Evolutionary conservation across 768 basidiomycete genomes (phyloP).

Genomic region (Cystobasidium ongulense): DNA sequence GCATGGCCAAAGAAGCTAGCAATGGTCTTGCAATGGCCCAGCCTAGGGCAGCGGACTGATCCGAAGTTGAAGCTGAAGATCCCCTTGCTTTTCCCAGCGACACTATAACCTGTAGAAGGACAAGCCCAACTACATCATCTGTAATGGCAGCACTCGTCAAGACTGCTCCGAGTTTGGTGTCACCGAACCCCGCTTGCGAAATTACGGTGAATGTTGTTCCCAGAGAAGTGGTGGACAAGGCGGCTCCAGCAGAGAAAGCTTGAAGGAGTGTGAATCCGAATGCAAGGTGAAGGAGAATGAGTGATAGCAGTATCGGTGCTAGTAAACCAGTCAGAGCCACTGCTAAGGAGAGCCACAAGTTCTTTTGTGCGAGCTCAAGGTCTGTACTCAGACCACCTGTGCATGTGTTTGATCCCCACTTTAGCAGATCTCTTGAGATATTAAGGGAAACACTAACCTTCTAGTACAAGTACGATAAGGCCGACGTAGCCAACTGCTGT

Average conservation of each 20-base stretch:
- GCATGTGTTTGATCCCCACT: not conserved
- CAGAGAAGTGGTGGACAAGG: constrained; percentile 58
- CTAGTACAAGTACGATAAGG: constrained; percentile 54
- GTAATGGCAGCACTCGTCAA: constrained; percentile 58
- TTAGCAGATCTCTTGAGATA: not conserved
- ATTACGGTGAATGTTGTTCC: constrained; percentile 62
- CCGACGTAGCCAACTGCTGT: constrained; percentile 50
- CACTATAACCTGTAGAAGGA: constrained; percentile 55
- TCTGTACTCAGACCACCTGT: constrained; percentile 56
- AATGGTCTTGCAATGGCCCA: constrained; percentile 53
- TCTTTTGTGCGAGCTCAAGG: constrained; percentile 49
- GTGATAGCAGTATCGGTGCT: constrained; percentile 42
- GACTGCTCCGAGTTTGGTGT: constrained; percentile 54
- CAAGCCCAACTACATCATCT: constrained; percentile 59
- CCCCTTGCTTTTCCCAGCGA: constrained; percentile 5
- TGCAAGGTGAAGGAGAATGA: constrained; percentile 51
- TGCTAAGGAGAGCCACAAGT: constrained; percentile 51
- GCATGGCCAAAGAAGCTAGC: constrained; percentile 54
- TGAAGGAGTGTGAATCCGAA: constrained; percentile 51
- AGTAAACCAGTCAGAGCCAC: constrained; percentile 54
- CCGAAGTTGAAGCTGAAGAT: not conserved
- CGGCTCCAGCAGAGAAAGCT: constrained; percentile 58
- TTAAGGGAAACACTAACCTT: constrained; percentile 43
- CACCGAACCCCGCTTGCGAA: constrained; percentile 46
- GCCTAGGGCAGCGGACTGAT: constrained; percentile 12